phyloP scores from a whole-genome alignment of 1,284 basidiomycete species.

The Fomitopsis schrenkii region DNA sequence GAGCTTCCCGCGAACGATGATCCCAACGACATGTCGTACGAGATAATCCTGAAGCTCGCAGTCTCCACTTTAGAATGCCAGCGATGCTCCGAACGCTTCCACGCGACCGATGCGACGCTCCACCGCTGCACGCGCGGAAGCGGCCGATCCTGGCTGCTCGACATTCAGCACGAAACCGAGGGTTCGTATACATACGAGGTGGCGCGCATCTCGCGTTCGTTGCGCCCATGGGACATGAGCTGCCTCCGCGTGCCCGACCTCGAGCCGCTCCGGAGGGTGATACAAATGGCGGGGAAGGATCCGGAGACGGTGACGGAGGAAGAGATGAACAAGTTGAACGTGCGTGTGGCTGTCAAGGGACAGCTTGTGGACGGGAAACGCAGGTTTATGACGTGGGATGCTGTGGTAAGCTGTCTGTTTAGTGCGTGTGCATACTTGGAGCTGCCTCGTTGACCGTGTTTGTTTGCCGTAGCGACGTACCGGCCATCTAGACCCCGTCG shows the following conservation, averaged over 20 bases:
- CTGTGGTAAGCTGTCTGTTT: background rate
- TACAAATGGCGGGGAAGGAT: conserved; percentile 2
- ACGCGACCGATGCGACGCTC: background rate
- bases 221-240: background rate
- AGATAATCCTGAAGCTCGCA: background rate
- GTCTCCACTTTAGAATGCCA: background rate
- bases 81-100: background rate
- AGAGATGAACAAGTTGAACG: conserved; percentile 3
- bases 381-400: background rate
- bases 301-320: background rate
- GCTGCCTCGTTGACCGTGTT: background rate
- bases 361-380: background rate
- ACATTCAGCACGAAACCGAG: background rate
- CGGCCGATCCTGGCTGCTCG: background rate
- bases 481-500: background rate
- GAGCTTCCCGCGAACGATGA: background rate
- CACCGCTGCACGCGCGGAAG: background rate
- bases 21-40: background rate
- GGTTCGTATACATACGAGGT: background rate
- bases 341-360: background rate
- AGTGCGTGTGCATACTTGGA: too few relatives aligned
- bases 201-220: background rate
- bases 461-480: background rate
- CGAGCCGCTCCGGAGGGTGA: background rate
- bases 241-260: background rate